Evolutionary conservation across 352 stramenopile species (phyloP), one percentile per base, ranked within the genome.

Genomic region (Globisporangium nagaii): DNA sequence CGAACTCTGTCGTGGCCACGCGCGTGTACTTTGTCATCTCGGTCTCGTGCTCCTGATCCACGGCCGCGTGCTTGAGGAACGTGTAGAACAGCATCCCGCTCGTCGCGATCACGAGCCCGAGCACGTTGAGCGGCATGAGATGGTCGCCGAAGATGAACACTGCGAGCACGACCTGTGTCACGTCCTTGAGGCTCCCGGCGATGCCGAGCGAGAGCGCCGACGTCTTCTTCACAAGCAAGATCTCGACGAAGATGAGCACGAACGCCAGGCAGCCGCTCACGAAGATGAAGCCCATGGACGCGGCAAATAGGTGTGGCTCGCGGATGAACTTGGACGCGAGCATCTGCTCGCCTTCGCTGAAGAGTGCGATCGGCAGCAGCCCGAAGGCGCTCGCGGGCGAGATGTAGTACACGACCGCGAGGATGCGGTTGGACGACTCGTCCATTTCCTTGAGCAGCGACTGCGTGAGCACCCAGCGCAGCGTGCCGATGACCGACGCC

Each of bases 351-450:
- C 53, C 78, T 30, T 94, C 85, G 3, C 73, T 69, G 12, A 74
- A 59, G 3, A 89, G 20, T 6, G 75, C 77, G 36, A 95, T 77
- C 4, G 81, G 81, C n/a, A 93, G 51, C 28, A 95, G 56, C 1
- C 80, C 71, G 7, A 91, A 19, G 4, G 84, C 83, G 42, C 80
- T 88, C 5, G 80, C 75, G 0, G 85, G 83, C 4, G 83, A 88
- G 36, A 92, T 90, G 62, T 88, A 86, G 65, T 90, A 90, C 19
- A 93, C 79, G n/a, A 90, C 80, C 0, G 82, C 70, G 27, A 95
- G 66, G 36, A 90, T 84, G 27, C 79, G 81, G 55, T 87, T 82
- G 1, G 64, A 62, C 13, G 62, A 67, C 31, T 78, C 65, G 20
- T 84, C 71, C 70, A 91, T 86, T 4, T 69, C 62, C 25, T 80